Base-by-base conservation (phyloP, 2,329 filamentous ascomycete genomes). In the Ophiostoma perfectum region DNA sequence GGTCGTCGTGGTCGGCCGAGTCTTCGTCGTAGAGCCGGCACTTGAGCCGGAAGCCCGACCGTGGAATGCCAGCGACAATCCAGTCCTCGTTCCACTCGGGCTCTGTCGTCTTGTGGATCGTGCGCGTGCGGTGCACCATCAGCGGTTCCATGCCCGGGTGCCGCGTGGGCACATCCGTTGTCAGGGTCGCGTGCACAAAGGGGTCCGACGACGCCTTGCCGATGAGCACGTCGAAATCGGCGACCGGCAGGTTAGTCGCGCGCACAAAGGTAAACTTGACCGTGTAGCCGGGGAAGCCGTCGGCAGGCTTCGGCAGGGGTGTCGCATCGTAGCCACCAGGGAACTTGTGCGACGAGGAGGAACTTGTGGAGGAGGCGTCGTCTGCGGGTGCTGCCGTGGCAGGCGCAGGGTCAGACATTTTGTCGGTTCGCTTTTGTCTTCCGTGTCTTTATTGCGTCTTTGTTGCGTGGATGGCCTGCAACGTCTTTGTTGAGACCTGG, bases 1-100 rank as follows among this genome's bases (percentile, higher is more conserved):
- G 85, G 78, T 98, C 94, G 75, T 98, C 90, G 72, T 90, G 87
- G 76, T 97, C 91, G 1, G 89, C 86, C 45, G 88, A 87, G 78
- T 98, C 94, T 77, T 98, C 94, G 75, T 98, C 94, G 78, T 93
- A 96, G 18, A 98, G 79, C 67, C 91, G 86, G 70, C 91, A 92
- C 76, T 97, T 97, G 73, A 98, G 83, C 68, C 83, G 85, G 79
- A 97, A 96, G 0, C 85, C 86, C 0, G 88, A 81, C 0, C 44
- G 64, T 14, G 94, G 93, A 1, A 97, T 84, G 73, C 97, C 96
- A 70, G 91, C 92, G 38, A 98, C 89, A 36, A 92, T 83, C 94
- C 94, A 98, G 70, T 92, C 85, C 49, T 89, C 86, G 64, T 96
- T 84, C 94, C 94, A 98, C 64, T 81, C 82, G 0, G 94, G 93